Conservation (phyloP, 2,329 filamentous ascomycete genomes). For the Fusarium sp. region DNA sequence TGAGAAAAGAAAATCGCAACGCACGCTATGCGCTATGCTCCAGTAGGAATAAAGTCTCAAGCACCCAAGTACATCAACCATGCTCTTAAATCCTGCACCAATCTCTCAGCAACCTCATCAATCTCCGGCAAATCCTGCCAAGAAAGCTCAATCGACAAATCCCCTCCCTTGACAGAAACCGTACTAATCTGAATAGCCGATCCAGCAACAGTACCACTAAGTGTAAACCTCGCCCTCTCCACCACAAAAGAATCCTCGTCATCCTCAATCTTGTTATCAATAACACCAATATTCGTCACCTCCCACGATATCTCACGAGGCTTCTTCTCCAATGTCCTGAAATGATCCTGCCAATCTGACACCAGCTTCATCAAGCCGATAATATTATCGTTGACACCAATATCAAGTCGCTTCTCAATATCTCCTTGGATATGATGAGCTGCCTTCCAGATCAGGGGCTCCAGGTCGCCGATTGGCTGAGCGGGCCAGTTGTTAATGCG, state of each 20-base stretch:
- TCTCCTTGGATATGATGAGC: too few relatives aligned
- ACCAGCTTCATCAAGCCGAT: background rate
- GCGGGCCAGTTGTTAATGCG: background rate
- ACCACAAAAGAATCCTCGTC: background rate
- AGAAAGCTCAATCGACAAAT: background rate
- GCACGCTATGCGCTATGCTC: background rate
- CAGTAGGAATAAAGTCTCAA: background rate
- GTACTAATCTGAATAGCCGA: conserved; percentile 2
- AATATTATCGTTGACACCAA: background rate
- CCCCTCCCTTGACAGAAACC: background rate
- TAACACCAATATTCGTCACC: conserved; percentile 6
- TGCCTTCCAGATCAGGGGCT: conserved; percentile 5
- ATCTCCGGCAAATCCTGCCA: conserved; percentile 16
- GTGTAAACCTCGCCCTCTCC: background rate
- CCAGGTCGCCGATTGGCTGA: background rate
- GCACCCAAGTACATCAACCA: conserved; percentile 2
- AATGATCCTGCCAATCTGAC: conserved; percentile 5
- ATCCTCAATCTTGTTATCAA: background rate
- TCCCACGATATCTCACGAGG: conserved; percentile 11
- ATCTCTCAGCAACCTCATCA: background rate
- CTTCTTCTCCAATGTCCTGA: too few relatives aligned
- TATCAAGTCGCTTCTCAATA: background rate
- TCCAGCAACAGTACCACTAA: conserved; percentile 3
- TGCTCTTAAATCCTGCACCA: background rate
- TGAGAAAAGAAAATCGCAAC: too few relatives aligned